Conservation (phyloP, 306 rosid species). For the Fragaria iinumae region DNA sequence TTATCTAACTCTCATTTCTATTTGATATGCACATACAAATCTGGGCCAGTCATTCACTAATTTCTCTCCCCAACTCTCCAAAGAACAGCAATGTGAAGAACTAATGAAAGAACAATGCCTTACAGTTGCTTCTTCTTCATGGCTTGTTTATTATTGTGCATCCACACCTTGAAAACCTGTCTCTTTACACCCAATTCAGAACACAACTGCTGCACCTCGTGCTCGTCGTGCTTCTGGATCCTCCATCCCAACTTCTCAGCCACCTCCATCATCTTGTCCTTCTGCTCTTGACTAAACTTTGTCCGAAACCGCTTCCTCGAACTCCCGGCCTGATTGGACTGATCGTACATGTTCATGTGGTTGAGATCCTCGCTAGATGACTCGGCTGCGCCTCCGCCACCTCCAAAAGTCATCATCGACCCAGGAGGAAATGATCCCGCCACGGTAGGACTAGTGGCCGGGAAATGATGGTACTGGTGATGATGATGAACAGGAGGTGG, state of each 20-base stretch:
- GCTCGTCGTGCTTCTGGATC: conserved; percentile 88
- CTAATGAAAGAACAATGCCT: conserved; percentile 17
- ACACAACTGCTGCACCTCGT: conserved; percentile 80
- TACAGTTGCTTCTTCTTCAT: conserved; percentile 70
- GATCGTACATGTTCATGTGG: conserved; percentile 37
- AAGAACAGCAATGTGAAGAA: not conserved
- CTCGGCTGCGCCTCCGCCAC: conserved; percentile 49
- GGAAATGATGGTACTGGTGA: conserved; percentile 22
- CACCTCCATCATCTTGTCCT: conserved; percentile 81
- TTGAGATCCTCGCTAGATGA: conserved; percentile 87
- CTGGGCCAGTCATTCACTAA: not conserved
- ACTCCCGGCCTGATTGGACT: conserved; percentile 22
- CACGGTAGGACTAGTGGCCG: conserved; percentile 1
- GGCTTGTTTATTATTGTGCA: conserved; percentile 92
- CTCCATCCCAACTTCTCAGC: conserved; percentile 87
- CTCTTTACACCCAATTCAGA: conserved; percentile 63
- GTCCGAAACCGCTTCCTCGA: conserved; percentile 84
- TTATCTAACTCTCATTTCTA: not conserved
- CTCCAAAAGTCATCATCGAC: conserved; percentile 76
- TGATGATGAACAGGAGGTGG: conserved; percentile 18
- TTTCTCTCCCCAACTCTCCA: not conserved
- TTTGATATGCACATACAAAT: conserved; percentile 10
- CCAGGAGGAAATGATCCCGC: conserved; percentile 46
- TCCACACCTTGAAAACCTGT: conserved; percentile 93
- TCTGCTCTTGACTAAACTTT: conserved; percentile 68